Evolutionary conservation across 768 basidiomycete genomes (phyloP).

Genomic region (Symmetrospora coprosmae): DNA sequence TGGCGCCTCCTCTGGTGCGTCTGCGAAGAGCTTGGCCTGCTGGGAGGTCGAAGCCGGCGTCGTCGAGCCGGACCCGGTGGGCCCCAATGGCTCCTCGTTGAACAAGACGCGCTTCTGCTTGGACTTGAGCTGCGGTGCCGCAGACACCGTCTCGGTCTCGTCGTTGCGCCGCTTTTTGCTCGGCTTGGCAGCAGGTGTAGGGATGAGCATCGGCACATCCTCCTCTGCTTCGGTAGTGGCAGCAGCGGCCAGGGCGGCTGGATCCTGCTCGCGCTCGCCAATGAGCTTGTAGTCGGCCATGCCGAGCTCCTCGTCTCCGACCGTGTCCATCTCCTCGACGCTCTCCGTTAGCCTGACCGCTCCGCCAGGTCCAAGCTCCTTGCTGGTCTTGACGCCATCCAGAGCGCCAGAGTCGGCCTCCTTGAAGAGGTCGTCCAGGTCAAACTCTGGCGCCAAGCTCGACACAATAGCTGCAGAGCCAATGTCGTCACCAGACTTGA

Average conservation of each 20-base stretch:
- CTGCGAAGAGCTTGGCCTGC: conserved; percentile 21
- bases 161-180: conserved; percentile 25
- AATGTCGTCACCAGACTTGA: conserved; percentile 22
- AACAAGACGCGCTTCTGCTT: conserved; percentile 32
- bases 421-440: conserved; percentile 64
- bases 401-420: conserved; percentile 71
- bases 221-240: conserved; percentile 20
- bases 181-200: background rate
- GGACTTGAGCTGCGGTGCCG: conserved; percentile 25
- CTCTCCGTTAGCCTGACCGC: conserved; percentile 35
- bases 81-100: conserved; percentile 23
- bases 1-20: conserved; percentile 22
- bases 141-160: conserved; percentile 25
- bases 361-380: conserved; percentile 38
- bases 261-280: conserved; percentile 20
- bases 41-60: background rate
- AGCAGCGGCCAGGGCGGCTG: background rate
- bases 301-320: background rate
- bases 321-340: conserved; percentile 40
- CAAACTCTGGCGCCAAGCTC: conserved; percentile 61
- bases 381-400: conserved; percentile 41
- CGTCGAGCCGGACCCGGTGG: conserved; percentile 21
- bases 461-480: conserved; percentile 57
- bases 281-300: conserved; percentile 12
- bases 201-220: conserved; percentile 7